Base-by-base conservation (phyloP, 2,329 filamentous ascomycete genomes). In the Teratosphaeria destructans region DNA sequence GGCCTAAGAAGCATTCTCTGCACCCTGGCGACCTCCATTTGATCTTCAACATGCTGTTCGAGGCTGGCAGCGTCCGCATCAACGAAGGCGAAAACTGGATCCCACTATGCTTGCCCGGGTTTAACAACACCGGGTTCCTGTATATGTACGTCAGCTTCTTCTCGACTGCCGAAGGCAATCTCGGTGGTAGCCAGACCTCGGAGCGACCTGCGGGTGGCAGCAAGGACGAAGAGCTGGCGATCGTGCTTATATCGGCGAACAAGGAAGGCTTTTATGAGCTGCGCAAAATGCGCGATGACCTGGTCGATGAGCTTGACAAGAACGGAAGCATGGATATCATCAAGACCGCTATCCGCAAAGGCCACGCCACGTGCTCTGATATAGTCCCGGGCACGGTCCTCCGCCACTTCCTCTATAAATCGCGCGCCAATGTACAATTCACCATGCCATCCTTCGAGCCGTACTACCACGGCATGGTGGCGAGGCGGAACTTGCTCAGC, bases 111-210 rank as follows among this genome's bases (percentile, higher is more conserved):
- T 81, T 99, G 3, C 95, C 94, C 0, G 93, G 92, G 5, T 99
- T 99, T 77, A 99, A 99, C 76, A 97, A 90, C 73, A 89, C 86
- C 57, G 95, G 94, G 29, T 99, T 95, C 71, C 81, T 99, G 1
- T 96, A 99, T 77, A 97, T 99, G 91, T 99, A 97, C 70, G 94
- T 99, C 71, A 96, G 90, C 78, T 99, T 97, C 73, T 83, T 99
- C 62, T 85, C 90, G 66, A 79, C 52, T 74, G 79, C 27, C 78
- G 39, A 55, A n/a, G 52, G 58, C 55, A 27, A 37, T 49, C 5
- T 39, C 37, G 19, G 19, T 55, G 8, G 12, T 34, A 12, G 49
- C 6, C 57, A 60, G 26, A 49, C 43, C 19, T 54, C 53, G 5
- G 73, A 76, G 60, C 69, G 74, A 5, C 73, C 75, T 14, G 59